Evolutionary conservation across 1,284 basidiomycete species (phyloP).

Genomic region (Rhizoctonia solani): DNA sequence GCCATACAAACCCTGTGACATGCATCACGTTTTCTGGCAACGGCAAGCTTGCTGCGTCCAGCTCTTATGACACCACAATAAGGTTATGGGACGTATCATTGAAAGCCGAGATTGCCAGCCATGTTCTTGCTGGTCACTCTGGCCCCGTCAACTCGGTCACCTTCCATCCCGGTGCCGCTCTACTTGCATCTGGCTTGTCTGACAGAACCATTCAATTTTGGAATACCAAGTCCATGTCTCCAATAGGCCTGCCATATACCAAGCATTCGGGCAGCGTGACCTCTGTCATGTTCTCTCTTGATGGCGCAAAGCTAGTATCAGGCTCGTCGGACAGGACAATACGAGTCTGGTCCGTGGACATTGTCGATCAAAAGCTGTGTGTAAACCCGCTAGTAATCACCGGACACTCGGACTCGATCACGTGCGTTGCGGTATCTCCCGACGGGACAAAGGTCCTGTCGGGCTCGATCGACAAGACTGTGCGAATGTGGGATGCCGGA

Average conservation of each 20-base stretch:
- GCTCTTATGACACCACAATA: slow-evolving; percentile 28
- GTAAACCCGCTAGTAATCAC: not conserved
- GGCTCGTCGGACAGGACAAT: slow-evolving; percentile 7
- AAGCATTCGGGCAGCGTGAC: not conserved
- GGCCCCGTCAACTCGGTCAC: not conserved
- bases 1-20: not conserved
- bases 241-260: not conserved
- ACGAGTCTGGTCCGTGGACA: slow-evolving; percentile 27
- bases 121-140: slow-evolving; percentile 43
- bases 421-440: slow-evolving; percentile 20
- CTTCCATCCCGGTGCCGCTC: slow-evolving; percentile 17
- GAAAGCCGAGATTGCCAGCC: slow-evolving; percentile 2
- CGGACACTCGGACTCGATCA: slow-evolving; percentile 23
- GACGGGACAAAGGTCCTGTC: slow-evolving; percentile 3
- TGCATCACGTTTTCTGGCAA: slow-evolving; percentile 28
- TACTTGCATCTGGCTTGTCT: slow-evolving; percentile 6
- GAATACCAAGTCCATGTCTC: not conserved
- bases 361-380: not conserved
- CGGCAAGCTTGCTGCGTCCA: slow-evolving; percentile 21
- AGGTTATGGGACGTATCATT: slow-evolving; percentile 28
- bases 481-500: slow-evolving; percentile 26
- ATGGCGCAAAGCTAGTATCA: slow-evolving; percentile 15
- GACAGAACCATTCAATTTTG: not conserved
- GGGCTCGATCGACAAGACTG: slow-evolving; percentile 18
- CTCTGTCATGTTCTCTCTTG: slow-evolving; percentile 19